Base-by-base conservation (phyloP, 768 basidiomycete genomes). In the Naganishia vishniacii region DNA sequence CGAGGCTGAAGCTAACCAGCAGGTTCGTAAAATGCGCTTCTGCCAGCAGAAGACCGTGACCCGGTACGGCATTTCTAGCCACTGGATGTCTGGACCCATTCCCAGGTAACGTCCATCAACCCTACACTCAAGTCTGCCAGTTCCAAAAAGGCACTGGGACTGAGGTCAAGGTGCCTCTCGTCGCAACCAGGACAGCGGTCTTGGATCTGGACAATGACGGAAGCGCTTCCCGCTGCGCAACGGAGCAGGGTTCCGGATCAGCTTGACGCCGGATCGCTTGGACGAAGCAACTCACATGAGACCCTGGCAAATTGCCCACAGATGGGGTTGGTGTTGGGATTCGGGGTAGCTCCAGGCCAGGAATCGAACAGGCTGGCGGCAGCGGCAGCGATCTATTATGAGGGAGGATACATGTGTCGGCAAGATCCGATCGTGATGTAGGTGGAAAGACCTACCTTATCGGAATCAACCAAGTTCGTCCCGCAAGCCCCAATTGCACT, bases 241-340 rank as follows among this genome's bases (percentile, higher is more conserved):
- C 37, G 69, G 12, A 69, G 44, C 53, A 62, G 48, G 31, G 18
- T 18, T 44, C 42, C 9, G 42, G 9, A 44, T 8, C 9, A 15
- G 42, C n/a, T 6, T 20, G 7, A 5, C 13, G 7, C 6, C 13
- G n/a, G 6, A 18, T 44, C 7, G 18, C n/a, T 44, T 12, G 9
- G 6, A 61, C 44, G 58, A 59, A 5, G 64, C 4, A 62, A 34
- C 60, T 66, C 37, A 66, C 65, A 88, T 5, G 23, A 66, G 9
- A 78, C 77, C 0, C 23, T 69, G 61, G 87, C 77, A 60, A 77
- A 68, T 70, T 77, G 80, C 68, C 78, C 78, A 73, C 89, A 91
- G 61, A 91, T 74, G 34, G 89, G 88, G 79, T 91, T 89, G 61
- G 67, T 71, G 75, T 90, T 91, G 28, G 88, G 86, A 80, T 91